Evolutionary conservation across 2,329 filamentous ascomycete species (phyloP).

Genomic region (Clathrospora elynae): DNA sequence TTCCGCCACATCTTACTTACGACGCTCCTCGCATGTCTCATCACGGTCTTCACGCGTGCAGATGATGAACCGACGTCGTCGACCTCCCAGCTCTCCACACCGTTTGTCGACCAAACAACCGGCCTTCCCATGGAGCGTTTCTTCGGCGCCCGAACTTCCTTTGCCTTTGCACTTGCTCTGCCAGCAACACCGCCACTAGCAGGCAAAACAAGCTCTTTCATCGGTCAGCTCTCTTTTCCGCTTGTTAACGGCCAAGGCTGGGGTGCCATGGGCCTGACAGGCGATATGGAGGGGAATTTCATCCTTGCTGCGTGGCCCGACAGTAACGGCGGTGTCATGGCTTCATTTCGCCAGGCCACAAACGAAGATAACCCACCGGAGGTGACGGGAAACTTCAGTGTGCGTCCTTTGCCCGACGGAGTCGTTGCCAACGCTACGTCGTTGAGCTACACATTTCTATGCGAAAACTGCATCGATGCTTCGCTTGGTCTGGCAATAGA

Average conservation of each 20-base stretch:
- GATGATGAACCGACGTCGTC: conserved; percentile 11
- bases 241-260: conserved; percentile 22
- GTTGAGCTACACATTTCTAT: conserved; percentile 24
- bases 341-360: conserved; percentile 23
- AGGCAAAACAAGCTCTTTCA: conserved; percentile 16
- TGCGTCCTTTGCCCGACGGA: conserved; percentile 10
- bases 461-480: conserved; percentile 19
- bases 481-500: conserved; percentile 10
- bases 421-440: conserved; percentile 14
- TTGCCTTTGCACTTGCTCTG: conserved; percentile 29
- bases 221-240: conserved; percentile 27
- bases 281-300: conserved; percentile 28
- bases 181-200: conserved; percentile 13
- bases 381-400: conserved; percentile 17
- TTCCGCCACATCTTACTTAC: not conserved
- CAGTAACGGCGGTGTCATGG: conserved; percentile 16
- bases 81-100: conserved; percentile 11
- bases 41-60: conserved; percentile 5
- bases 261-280: conserved; percentile 23
- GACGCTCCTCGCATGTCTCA: not conserved
- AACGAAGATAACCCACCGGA: conserved; percentile 23
- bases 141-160: conserved; percentile 21
- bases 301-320: conserved; percentile 27
- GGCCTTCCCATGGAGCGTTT: conserved; percentile 23
- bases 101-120: conserved; percentile 20